These are phyloP conservation scores for Stylonectria norvegica DNA, from an alignment of 2,329 filamentous ascomycete genomes.

Conservation along the genomic window DNA sequence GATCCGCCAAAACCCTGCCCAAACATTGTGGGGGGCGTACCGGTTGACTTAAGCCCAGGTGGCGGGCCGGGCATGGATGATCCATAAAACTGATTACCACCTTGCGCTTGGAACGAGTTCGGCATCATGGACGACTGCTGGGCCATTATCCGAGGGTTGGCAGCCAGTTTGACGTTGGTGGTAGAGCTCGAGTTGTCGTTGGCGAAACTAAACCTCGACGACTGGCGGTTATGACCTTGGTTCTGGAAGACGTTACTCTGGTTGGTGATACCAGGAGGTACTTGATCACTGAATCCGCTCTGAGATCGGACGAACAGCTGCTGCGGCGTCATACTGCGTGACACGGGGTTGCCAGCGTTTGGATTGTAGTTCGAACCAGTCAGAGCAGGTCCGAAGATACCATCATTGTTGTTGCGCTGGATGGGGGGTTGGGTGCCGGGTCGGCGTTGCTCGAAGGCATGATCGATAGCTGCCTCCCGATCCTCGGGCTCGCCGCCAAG, in stretches of 20 bases:
- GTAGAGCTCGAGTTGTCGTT: conserved; percentile 60
- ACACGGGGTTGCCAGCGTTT: conserved; percentile 49
- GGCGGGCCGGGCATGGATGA: conserved; percentile 88
- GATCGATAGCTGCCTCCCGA: conserved; percentile 54
- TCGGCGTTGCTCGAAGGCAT: conserved; percentile 55
- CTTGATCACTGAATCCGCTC: conserved; percentile 55
- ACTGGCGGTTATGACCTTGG: conserved; percentile 73
- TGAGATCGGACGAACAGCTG: conserved; percentile 69
- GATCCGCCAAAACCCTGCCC: conserved; percentile 80
- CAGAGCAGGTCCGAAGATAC: conserved; percentile 53
- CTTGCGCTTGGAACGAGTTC: conserved; percentile 55
- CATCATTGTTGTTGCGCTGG: conserved; percentile 57
- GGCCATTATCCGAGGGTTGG: conserved; percentile 75
- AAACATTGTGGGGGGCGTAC: conserved; percentile 93
- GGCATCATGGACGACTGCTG: conserved; percentile 89
- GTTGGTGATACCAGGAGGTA: conserved; percentile 56
- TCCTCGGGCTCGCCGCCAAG: conserved; percentile 93
- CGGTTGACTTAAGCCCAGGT: conserved; percentile 90
- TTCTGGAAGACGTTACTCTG: conserved; percentile 48
- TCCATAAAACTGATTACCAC: conserved; percentile 71
- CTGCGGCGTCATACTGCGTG: conserved; percentile 74
- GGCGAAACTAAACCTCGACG: conserved; percentile 83
- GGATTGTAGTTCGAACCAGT: conserved; percentile 46
- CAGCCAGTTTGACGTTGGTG: conserved; percentile 69
- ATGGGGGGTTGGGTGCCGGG: conserved; percentile 74